Evolutionary conservation across 75 land plant genomes (phyloP), one percentile per base, ranked within the genome.

Genomic region (Chamaecyparis obtusa): DNA sequence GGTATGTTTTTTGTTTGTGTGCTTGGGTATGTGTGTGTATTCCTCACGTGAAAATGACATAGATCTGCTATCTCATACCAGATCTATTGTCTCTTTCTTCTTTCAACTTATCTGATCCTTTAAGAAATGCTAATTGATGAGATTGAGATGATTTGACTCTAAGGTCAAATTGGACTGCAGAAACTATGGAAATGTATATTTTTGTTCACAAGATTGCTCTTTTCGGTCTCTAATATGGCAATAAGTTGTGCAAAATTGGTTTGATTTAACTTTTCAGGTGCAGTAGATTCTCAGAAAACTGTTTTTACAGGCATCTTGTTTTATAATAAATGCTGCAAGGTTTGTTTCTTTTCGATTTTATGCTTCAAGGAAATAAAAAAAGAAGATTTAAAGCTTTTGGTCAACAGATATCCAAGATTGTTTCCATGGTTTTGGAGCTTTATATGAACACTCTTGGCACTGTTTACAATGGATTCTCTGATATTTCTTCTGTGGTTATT

Each of bases 31-130:
- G n/a, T 74, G 36, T 74, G 9, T 74, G 76, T 74, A 33, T 33
- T 74, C 35, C 36, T 74, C 76, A 74, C 14, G 76, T 74, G 76
- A 33, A 74, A 74, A 74, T 74, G 76, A 27, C 69, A 74, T 33
- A 14, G 76, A 74, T 74, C 76, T 74, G 76, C 36, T 74, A 33
- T 32, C 36, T 2, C 33, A 74, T 11, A 30, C 33, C 76, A 74
- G 76, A 74, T 74, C 76, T 74, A 74, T 33, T 33, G 9, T 74
- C 76, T 74, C 76, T 74, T 33, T 74, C 76, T 33, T 74, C 76
- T 32, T 74, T 74, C 76, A 74, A 74, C 36, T 15, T 13, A 74
- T 11, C 36, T 30, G 76, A 33, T 13, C 36, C 36, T 14, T 14
- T 32, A 32, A 33, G 36, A 74, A 74, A 74, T 74, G n/a, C n/a